phyloP scores from a whole-genome alignment of 225 moss, liverwort and hornwort species.

The Pseudisothecium myosuroides region DNA sequence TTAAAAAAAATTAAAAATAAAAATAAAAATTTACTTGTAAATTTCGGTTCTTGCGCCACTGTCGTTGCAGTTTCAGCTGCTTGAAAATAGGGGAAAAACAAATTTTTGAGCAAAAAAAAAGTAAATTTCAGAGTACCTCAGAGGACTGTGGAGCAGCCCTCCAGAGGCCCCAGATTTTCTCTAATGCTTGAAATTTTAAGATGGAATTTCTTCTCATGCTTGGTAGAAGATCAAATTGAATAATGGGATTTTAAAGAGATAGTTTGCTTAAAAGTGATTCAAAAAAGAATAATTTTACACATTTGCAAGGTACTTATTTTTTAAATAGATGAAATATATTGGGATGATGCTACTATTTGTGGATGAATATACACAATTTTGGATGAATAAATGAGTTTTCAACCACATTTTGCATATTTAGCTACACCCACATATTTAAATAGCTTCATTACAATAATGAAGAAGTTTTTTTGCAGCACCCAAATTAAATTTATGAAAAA shows the following conservation, averaged over 20 bases:
- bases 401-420: background rate
- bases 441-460: background rate
- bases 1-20: no score
- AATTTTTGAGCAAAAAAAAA: no score
- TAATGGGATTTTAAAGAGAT: accelerated
- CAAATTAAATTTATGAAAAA: background rate
- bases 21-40: no score
- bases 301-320: background rate
- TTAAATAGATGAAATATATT: background rate
- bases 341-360: background rate
- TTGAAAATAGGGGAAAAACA: no score
- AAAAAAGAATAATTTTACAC: background rate
- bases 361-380: no score
- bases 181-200: no score
- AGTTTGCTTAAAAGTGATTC: background rate
- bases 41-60: no score
- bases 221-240: background rate
- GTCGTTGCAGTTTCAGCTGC: no score
- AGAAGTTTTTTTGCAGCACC: background rate
- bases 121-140: no score
- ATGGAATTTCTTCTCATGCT: no score
- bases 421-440: accelerated
- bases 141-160: no score
- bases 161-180: no score
- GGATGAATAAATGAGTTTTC: background rate